Evolutionary conservation across 768 basidiomycete species (phyloP).

Genomic region (Cystofilobasidium capitatum): DNA sequence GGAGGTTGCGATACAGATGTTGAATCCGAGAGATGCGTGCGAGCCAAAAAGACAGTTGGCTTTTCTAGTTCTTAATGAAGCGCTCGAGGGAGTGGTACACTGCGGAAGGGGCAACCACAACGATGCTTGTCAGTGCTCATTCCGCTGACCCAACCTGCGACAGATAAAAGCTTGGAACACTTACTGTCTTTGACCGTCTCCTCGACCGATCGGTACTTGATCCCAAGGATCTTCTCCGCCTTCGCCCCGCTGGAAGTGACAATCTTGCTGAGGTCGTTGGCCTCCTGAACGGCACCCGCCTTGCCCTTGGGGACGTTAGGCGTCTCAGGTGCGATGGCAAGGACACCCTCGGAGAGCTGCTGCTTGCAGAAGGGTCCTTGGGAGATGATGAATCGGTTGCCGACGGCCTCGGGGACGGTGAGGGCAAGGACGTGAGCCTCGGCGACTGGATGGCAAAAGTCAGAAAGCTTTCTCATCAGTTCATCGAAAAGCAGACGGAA

Average conservation of each 20-base stretch:
- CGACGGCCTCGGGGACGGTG: conserved; percentile 47
- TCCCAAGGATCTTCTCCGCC: conserved; percentile 11
- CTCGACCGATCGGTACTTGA: conserved; percentile 14
- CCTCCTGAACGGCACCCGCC: conserved; percentile 13
- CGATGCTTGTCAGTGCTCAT: too few relatives aligned
- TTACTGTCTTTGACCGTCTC: conserved; percentile 20
- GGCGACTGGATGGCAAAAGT: conserved; percentile 37
- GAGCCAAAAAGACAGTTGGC: too few relatives aligned
- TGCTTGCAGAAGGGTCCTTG: conserved; percentile 32
- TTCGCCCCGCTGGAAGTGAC: conserved; percentile 16
- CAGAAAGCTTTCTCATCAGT: too few relatives aligned
- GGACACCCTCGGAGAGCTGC: conserved; percentile 19
- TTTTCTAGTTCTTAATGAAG: too few relatives aligned
- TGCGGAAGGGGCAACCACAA: too few relatives aligned
- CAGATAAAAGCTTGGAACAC: too few relatives aligned
- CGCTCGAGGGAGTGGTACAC: too few relatives aligned
- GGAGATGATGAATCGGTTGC: conserved; percentile 52
- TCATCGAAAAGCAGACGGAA: too few relatives aligned
- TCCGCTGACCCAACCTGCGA: too few relatives aligned
- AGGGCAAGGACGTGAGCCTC: conserved; percentile 51
- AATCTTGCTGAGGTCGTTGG: conserved; percentile 14
- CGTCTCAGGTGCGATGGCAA: neutral
- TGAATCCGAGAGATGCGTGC: too few relatives aligned
- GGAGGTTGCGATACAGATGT: too few relatives aligned
- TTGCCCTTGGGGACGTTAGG: conserved; percentile 11